Base-by-base conservation (phyloP, 2,329 filamentous ascomycete genomes). In the Botrytis squamosa region DNA sequence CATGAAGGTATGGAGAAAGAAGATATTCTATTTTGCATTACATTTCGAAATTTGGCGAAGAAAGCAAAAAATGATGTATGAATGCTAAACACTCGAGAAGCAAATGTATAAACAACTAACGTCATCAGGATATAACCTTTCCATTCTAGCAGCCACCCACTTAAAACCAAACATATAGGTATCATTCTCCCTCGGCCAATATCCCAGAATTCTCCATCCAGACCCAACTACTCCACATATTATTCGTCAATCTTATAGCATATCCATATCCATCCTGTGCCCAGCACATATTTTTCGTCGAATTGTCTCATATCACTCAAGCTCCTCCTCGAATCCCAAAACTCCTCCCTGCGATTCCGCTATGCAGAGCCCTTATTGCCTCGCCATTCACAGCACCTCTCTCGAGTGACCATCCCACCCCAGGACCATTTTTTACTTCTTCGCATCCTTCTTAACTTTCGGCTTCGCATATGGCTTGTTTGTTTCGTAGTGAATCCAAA, bases 401-500 rank as follows among this genome's bases (percentile, higher is more conserved):
- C 22, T 62, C 12, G 4, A 40, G 36, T 63, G 14, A 8, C 63
- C 40, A 66, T 36, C 22, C 40, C 9, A 14, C 16, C 40, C 40
- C 29, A 69, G 4, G 25, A 29, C n/a, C 7, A 57, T 8, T 29
- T 33, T 36, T 42, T 68, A 67, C 52, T 60, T 70, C 72, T 70
- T 70, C 33, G n/a, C 67, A 55, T 62, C 78, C 36, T 74, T 76
- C 72, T 80, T 80, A 70, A 74, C 68, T 65, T 80, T 80, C n/a
- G 80, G 80, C 68, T 80, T 81, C 64, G 65, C 52, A 72, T 81
- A 81, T 12, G 76, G 74, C 72, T 77, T 79, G 42, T 78, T 81
- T 8, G 80, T 81, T 55, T 78, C 75, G 59, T 75, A 75, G 68
- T 80, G 78, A 60, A 81, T 81, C 25, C 76, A 78, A 42, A 71